phyloP scores from a whole-genome alignment of 208 protist species.

The Leishmania tarentolae region DNA sequence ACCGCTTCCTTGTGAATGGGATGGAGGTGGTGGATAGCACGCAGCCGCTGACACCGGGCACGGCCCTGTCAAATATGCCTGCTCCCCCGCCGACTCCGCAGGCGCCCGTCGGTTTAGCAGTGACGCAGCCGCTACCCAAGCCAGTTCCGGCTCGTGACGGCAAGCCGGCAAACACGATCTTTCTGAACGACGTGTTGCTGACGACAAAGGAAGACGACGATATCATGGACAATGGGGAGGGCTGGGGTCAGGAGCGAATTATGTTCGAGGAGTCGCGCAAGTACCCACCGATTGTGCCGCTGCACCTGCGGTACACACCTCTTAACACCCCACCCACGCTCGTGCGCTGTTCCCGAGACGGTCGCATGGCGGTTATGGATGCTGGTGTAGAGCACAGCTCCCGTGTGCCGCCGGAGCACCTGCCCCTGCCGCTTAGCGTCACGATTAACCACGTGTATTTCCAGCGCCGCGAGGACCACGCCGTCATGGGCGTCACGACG shows the following conservation, averaged over 20 bases:
- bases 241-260: slow-evolving; percentile 80
- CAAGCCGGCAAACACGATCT: slow-evolving; percentile 66
- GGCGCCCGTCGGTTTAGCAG: slow-evolving; percentile 5
- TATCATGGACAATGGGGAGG: slow-evolving; percentile 74
- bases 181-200: slow-evolving; percentile 74
- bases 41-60: slow-evolving; percentile 57
- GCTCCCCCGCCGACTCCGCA: slow-evolving; percentile 15
- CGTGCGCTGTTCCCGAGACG: slow-evolving; percentile 71
- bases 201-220: slow-evolving; percentile 82
- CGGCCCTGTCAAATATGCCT: slow-evolving; percentile 7
- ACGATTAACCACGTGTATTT: slow-evolving; percentile 95
- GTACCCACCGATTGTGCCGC: slow-evolving; percentile 88
- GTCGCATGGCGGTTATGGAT: slow-evolving; percentile 53
- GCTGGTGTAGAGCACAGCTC: slow-evolving; percentile 35
- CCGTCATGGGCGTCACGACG: slow-evolving; percentile 86
- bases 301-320: slow-evolving; percentile 91
- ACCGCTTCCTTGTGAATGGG: slow-evolving; percentile 78
- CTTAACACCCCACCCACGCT: slow-evolving; percentile 92
- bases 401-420: slow-evolving; percentile 60
- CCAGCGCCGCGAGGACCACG: slow-evolving; percentile 86
- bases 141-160: slow-evolving; percentile 44
- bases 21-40: slow-evolving; percentile 73
- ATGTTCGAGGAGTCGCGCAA: slow-evolving; percentile 89
- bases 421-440: slow-evolving; percentile 87
- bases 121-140: slow-evolving; percentile 34